phyloP scores from a whole-genome alignment of 495 filamentous ascomycete genomes.

The Mytilinidion resinicola region DNA sequence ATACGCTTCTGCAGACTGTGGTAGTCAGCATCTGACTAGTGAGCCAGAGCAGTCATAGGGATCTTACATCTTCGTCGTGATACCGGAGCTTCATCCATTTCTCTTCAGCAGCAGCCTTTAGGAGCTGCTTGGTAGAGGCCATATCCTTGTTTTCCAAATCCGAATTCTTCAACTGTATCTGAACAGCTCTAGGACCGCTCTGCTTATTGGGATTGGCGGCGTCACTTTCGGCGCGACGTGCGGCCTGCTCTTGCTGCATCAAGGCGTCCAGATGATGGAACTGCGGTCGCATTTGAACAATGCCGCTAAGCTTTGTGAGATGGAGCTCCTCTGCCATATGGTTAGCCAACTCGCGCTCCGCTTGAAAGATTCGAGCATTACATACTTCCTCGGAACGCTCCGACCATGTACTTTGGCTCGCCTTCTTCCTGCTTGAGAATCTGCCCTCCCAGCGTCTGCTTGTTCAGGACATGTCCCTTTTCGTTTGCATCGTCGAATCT shows the following conservation, averaged over 20 bases:
- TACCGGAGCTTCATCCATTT: slow-evolving; percentile 59
- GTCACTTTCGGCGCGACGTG: slow-evolving; percentile 37
- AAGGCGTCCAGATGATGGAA: slow-evolving; percentile 69
- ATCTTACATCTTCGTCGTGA: slow-evolving; percentile 59
- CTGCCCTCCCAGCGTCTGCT: slow-evolving; percentile 62
- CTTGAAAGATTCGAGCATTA: neutral
- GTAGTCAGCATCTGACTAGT: slow-evolving; percentile 20
- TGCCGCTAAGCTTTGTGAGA: slow-evolving; percentile 59
- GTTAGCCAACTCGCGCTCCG: slow-evolving; percentile 6
- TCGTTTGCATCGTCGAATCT: slow-evolving; percentile 46
- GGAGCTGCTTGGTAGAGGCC: slow-evolving; percentile 1
- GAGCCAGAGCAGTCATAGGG: neutral
- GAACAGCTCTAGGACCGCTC: slow-evolving; percentile 51
- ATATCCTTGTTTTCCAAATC: slow-evolving; percentile 4
- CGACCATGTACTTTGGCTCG: slow-evolving; percentile 65
- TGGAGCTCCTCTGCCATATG: slow-evolving; percentile 52
- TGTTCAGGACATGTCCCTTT: slow-evolving; percentile 48
- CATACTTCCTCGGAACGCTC: slow-evolving; percentile 59
- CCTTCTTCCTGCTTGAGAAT: slow-evolving; percentile 52
- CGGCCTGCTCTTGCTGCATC: slow-evolving; percentile 42
- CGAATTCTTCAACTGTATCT: slow-evolving; percentile 14
- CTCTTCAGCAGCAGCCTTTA: slow-evolving; percentile 37
- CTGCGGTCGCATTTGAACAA: slow-evolving; percentile 68
- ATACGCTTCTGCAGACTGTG: slow-evolving; percentile 56
- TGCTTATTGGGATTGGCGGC: slow-evolving; percentile 39